phyloP scores from a whole-genome alignment of 2,329 filamentous ascomycete genomes.

The Blastomyces parvus region DNA sequence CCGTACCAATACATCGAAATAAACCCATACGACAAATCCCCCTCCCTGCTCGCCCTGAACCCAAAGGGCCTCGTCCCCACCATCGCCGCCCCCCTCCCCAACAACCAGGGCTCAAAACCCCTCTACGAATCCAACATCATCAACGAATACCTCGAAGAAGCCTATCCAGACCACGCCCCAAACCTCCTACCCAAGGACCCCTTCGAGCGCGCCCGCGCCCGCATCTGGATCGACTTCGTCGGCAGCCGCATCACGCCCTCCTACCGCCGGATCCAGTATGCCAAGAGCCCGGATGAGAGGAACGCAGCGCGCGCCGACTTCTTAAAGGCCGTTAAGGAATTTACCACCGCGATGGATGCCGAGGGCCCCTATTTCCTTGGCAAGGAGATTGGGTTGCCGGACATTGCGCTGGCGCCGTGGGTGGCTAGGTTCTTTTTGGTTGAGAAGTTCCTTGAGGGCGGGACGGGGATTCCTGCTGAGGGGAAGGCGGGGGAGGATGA shows the following conservation, averaged over 20 bases:
- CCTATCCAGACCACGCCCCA: slow-evolving; percentile 45
- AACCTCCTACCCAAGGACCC: slow-evolving; percentile 50
- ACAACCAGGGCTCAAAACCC: slow-evolving; percentile 39
- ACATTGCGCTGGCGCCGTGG: slow-evolving; percentile 65
- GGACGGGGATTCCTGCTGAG: slow-evolving; percentile 41
- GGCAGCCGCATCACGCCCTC: slow-evolving; percentile 56
- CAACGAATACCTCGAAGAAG: slow-evolving; percentile 67
- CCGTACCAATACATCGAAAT: slow-evolving; percentile 68
- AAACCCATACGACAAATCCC: slow-evolving; percentile 66
- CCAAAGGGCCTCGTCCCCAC: slow-evolving; percentile 68
- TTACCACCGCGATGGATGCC: slow-evolving; percentile 52
- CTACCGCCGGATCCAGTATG: slow-evolving; percentile 55
- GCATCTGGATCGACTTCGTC: slow-evolving; percentile 68
- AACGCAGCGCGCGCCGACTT: slow-evolving; percentile 50
- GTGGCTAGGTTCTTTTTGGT: slow-evolving; percentile 62
- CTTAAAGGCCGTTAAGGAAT: slow-evolving; percentile 48
- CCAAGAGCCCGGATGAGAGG: slow-evolving; percentile 26
- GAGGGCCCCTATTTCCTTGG: slow-evolving; percentile 61
- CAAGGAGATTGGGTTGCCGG: slow-evolving; percentile 53
- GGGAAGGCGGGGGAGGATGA: slow-evolving; percentile 46
- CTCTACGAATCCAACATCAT: slow-evolving; percentile 65
- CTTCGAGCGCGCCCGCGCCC: slow-evolving; percentile 55
- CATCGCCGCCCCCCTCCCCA: slow-evolving; percentile 33
- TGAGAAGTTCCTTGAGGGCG: slow-evolving; percentile 59
- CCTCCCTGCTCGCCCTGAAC: slow-evolving; percentile 60